Evolutionary conservation across 73 alveolate species (phyloP), one percentile per base, ranked within the genome.

Genomic region (Symbiodinium natans): DNA sequence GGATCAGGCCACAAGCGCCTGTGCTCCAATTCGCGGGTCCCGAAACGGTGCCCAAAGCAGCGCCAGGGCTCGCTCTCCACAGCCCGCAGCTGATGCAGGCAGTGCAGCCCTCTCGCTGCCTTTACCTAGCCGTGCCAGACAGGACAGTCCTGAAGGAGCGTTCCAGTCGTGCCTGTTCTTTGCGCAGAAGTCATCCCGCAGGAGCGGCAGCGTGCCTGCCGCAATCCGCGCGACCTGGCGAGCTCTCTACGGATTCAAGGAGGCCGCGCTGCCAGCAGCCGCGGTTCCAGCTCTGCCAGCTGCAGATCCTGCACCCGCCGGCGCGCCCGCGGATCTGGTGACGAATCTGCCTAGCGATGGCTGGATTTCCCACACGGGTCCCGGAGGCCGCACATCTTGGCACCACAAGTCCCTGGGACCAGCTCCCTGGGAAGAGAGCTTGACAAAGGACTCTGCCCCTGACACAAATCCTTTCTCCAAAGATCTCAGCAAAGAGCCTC

Each of bases 371-470:
- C 96, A 71, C 87, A 42, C 75, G 15, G 39, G 52, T 19, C 27
- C 63, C 1, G 52, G 87, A 29, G 96, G 96, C 40, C 96, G 96
- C 38, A 42, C 52, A n/a, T 90, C 96, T 54, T 90, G 96, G 96
- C 96, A 90, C 87, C 96, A 90, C 52, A 90, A 38, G 23, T 90
- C 96, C 23, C 46, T 90, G 75, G 96, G 96, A 4, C 96, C 96
- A 15, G 96, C 96, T 10, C 96, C 96, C 23, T 90, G 96, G 96
- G 54, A 73, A 68, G 73, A 42, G 21, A 15, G 27, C 40, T 13
- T 6, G 27, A 71, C 19, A 40, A 11, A 33, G 1, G 94, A 87
- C 36, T 6, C n/a, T n/a, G n/a, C n/a, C n/a, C n/a, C n/a, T n/a
- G 80, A 63, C 80, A 63, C 80, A 8, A 63, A 63, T 63, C 80